Evolutionary conservation across 1,284 basidiomycete species (phyloP), one percentile per base, ranked within the genome.

Genomic region (Leccinum subrobustum): DNA sequence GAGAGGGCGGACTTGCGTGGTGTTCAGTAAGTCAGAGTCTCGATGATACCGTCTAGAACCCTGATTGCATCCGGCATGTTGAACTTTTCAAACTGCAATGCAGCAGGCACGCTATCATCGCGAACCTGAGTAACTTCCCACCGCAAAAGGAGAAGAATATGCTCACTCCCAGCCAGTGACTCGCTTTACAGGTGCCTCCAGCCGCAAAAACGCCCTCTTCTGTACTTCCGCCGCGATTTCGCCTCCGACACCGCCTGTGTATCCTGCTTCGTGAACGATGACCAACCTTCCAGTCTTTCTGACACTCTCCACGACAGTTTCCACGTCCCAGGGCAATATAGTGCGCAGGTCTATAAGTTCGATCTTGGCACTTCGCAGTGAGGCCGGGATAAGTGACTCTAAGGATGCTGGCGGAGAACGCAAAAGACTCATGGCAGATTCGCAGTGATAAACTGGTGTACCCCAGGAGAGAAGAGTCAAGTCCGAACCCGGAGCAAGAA

Each of bases 131-230:
- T 44, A 54, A 4, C 16, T 27, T 50, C 37, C 8, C 20, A 54
- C n/a, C 31, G 4, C n/a, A 6, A 57, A 53, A 50, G 31, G 44
- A 47, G 6, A 47, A 47, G 57, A 47, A 12, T 9, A 42, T 1
- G 87, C 93, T 83, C 68, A 95, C 93, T 96, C 94, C 94, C 94
- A 96, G 27, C 91, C 93, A 11, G 90, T 86, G 29, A 96, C 85
- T 52, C 94, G 79, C 67, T 84, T 90, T n/a, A 96, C 88, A 0
- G 94, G 94, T 3, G 94, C 94, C 62, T 93, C 85, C 59, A 96
- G 76, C 73, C 89, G 90, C 68, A 96, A 80, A 77, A 96, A 96
- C 66, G 92, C 93, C 60, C 88, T 79, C 72, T 91, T 89, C 76
- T 93, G 91, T 8, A 96, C 80, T 75, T 95, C 92, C 0, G 93